Evolutionary conservation across 1,284 basidiomycete species (phyloP).

Genomic region (Leccinum subfulvum): DNA sequence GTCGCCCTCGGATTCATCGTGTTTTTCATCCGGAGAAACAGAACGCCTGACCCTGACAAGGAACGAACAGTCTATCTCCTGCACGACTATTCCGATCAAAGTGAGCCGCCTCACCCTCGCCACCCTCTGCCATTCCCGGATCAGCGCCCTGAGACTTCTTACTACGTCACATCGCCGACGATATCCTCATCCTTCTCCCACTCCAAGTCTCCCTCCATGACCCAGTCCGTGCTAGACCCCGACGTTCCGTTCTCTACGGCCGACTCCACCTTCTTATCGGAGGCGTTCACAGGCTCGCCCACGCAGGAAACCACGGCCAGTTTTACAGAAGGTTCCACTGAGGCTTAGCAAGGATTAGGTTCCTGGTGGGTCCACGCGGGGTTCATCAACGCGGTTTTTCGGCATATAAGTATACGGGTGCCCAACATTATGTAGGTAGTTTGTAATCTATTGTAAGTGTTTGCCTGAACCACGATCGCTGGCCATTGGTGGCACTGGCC

Average conservation of each 20-base stretch:
- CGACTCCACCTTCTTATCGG: conserved; percentile 20
- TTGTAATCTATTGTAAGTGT: too few relatives aligned
- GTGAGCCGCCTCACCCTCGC: conserved; percentile 24
- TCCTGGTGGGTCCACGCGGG: too few relatives aligned
- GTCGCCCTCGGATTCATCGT: conserved; percentile 42
- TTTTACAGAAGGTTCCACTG: too few relatives aligned
- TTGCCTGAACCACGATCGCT: too few relatives aligned
- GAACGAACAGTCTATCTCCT: conserved; percentile 64
- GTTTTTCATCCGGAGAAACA: conserved; percentile 52
- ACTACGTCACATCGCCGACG: conserved; percentile 63
- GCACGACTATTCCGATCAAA: conserved; percentile 52
- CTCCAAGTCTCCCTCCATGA: neutral
- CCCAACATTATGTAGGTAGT: too few relatives aligned
- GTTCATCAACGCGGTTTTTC: too few relatives aligned
- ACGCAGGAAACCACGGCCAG: too few relatives aligned
- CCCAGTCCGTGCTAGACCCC: conserved; percentile 23
- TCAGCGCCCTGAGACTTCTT: conserved; percentile 69
- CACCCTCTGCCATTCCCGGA: conserved; percentile 53
- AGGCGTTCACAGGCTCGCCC: conserved; percentile 1
- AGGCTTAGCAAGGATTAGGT: too few relatives aligned
- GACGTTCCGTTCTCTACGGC: conserved; percentile 19
- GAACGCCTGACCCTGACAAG: conserved; percentile 39
- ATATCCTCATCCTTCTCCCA: conserved; percentile 25
- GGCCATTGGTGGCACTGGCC: too few relatives aligned
- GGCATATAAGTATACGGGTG: too few relatives aligned